Conservation (phyloP, 2,329 filamentous ascomycete species). For the Fusarium pseudoanthophilum region DNA sequence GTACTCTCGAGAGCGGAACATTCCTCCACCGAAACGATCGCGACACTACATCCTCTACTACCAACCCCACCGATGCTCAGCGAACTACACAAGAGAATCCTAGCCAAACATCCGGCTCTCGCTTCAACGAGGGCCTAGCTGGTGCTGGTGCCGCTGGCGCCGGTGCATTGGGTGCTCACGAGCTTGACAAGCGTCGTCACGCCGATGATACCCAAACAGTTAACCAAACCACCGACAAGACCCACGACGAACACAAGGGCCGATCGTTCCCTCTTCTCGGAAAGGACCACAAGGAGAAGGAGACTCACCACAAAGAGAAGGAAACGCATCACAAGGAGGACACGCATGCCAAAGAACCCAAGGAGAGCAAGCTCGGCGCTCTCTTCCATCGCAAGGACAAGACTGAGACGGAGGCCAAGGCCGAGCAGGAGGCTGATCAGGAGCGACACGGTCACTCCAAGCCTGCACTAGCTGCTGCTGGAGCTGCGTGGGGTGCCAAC, state of each 20-base stretch:
- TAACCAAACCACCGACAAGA: not conserved
- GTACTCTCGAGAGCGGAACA: slow-evolving; percentile 3
- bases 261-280: slow-evolving; percentile 28
- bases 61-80: slow-evolving; percentile 4
- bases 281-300: slow-evolving; percentile 14
- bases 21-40: not conserved
- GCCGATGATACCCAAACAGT: not conserved
- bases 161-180: slow-evolving; percentile 13
- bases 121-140: slow-evolving; percentile 11
- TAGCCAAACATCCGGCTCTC: slow-evolving; percentile 4
- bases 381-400: slow-evolving; percentile 32
- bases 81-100: not conserved
- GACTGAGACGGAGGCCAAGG: not conserved
- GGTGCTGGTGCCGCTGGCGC: not conserved
- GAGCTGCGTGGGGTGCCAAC: slow-evolving; percentile 13
- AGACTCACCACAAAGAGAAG: slow-evolving; percentile 8
- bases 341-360: slow-evolving; percentile 14
- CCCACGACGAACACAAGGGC: slow-evolving; percentile 19
- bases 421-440: not conserved
- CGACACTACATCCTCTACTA: not conserved
- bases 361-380: slow-evolving; percentile 10
- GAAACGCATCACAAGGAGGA: slow-evolving; percentile 12
- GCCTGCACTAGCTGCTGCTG: slow-evolving; percentile 30
- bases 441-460: slow-evolving; percentile 18
- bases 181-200: slow-evolving; percentile 2